Base-by-base conservation (phyloP, 257 asterid species). In the Solanum virginianum region DNA sequence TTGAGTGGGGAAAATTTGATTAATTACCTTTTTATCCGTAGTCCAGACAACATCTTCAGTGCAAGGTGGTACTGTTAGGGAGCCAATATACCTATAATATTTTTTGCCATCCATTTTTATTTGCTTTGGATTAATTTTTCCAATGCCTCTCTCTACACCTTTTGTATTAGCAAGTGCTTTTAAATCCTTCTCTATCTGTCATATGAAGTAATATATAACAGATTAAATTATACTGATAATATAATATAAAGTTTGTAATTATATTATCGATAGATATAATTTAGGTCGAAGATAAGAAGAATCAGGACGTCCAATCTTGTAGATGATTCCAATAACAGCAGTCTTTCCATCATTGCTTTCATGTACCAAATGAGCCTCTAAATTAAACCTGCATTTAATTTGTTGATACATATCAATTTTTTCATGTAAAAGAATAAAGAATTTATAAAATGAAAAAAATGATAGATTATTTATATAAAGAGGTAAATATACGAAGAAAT, bases 21-120 rank as follows among this genome's bases (percentile, higher is more conserved):
- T 87, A 92, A 26, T 72, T 87, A 91, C 98, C 91, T 87, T 89
- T 86, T 29, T 83, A 0, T 86, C 70, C 54, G 93, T 88, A 4
- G 96, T 89, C 98, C 97, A 94, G 1, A 63, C 47, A 55, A 93
- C 82, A 82, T 87, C 71, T 65, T 91, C 87, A 11, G 94, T 89
- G 84, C 98, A 94, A 10, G 98, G 98, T 65, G 98, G 98, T 17
- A 83, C 79, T 0, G 98, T 94, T 29, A 94, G 93, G 7, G 98
- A 94, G 16, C 98, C 98, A 51, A 88, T 82, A 83, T 92, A 93
- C 22, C 95, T 88, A n/a, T 88, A 94, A 74, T 94, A 93, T 32
- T 87, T 88, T 56, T 91, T 86, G 75, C 94, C 88, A 20, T 91
- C 93, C 4, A 92, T 41, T 57, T 90, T 86, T 22, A 94, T 85